phyloP scores from a whole-genome alignment of 305 asterid species.

The Rubia peregrina region DNA sequence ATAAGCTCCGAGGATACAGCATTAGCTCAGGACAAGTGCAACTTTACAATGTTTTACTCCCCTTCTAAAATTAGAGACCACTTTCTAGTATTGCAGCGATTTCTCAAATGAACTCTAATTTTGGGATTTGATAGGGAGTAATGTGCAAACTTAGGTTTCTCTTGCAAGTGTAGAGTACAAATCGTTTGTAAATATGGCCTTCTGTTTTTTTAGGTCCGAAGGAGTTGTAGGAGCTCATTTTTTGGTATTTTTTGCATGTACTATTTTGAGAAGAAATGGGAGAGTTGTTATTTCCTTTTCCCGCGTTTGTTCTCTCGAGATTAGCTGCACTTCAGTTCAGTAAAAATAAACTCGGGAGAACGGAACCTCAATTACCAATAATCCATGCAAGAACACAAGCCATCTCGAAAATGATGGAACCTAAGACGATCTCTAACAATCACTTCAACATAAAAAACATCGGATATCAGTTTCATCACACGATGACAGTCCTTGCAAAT shows the following conservation, averaged over 20 bases:
- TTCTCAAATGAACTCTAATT: background rate
- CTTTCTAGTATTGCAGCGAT: background rate
- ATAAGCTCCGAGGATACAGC: background rate
- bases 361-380: slow-evolving; percentile 37
- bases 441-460: slow-evolving; percentile 42
- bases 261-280: background rate
- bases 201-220: background rate
- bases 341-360: too few relatives aligned
- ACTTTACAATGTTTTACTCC: too few relatives aligned
- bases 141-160: background rate
- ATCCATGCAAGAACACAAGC: slow-evolving; percentile 67
- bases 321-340: too few relatives aligned
- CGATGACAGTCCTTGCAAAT: slow-evolving; percentile 62
- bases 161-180: background rate
- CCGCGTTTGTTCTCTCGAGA: too few relatives aligned
- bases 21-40: background rate
- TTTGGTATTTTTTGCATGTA: slow-evolving; percentile 2
- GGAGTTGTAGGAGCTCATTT: slow-evolving; percentile 9
- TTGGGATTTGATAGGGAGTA: background rate
- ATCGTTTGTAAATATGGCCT: slow-evolving; percentile 9
- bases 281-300: background rate
- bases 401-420: slow-evolving; percentile 58
- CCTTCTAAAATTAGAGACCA: background rate
- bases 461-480: slow-evolving; percentile 44
- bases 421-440: slow-evolving; percentile 72